Base-by-base conservation (phyloP, 73 alveolate genomes). In the Paramecium tetraurelia region DNA sequence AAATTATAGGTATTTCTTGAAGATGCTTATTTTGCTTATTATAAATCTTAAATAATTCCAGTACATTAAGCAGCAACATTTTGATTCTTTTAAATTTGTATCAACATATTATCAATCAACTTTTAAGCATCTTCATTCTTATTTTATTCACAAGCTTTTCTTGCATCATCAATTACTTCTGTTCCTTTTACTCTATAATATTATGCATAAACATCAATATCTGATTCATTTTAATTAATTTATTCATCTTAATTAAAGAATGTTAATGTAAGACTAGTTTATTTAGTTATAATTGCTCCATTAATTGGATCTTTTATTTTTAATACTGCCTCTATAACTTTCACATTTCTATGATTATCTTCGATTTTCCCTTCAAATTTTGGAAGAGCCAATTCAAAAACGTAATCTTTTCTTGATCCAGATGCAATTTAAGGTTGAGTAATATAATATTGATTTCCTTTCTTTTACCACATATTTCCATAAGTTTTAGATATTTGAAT, bases 111-210 rank as follows among this genome's bases (percentile, higher is more conserved):
- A 40, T 40, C 76, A 12, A 80, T 80, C 5, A 46, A 43, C 3
- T 40, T 80, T 44, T 44, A 41, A n/a, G 90, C 90, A 14, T 44
- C 43, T 12, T 80, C 70, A 80, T 44, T 21, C 24, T 80, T 14
- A 43, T 46, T 46, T 44, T 18, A 44, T 80, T 80, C 46, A 44
- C 90, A 80, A 10, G 90, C 76, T 14, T 63, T 80, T 80, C 75
- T 43, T 11, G 96, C 96, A 21, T 93, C 90, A 85, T 93, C 92
- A 35, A 93, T 86, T 14, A 89, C 80, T 22, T 59, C 92, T 21
- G 96, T 92, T n/a, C 92, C 92, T 89, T 88, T 93, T 0, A 93
- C 96, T 93, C 96, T 93, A n/a, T 40, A 27, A 88, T 70, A 93
- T 21, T 93, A 85, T 31, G 85, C 83, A 27, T 58, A 77, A 9